These are phyloP conservation scores for Euclidium syriacum DNA, from an alignment of 345 rosid genomes.

Conservation along the genomic window DNA sequence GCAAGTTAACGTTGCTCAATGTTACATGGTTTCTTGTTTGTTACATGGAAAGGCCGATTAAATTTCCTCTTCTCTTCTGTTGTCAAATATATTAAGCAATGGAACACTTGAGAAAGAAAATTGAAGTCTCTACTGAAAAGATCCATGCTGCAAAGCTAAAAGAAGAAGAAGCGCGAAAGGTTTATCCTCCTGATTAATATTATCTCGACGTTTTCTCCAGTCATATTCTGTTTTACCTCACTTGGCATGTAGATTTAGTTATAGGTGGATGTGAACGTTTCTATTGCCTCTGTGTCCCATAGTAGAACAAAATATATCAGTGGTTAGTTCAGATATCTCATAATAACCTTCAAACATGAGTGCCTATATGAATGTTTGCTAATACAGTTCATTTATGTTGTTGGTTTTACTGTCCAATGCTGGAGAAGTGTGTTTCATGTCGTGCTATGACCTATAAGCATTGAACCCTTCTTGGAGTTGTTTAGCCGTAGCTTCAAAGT, in stretches of 20 bases:
- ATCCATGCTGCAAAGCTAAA: constrained; percentile 62
- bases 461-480: background rate
- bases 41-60: constrained; percentile 10
- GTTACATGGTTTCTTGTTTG: background rate
- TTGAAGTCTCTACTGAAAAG: constrained; percentile 69
- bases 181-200: constrained; percentile 29
- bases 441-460: background rate
- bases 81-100: constrained; percentile 44
- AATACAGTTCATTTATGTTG: background rate
- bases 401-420: background rate
- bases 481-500: background rate
- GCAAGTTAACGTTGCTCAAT: constrained; percentile 2
- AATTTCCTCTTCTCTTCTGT: constrained; percentile 21
- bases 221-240: background rate
- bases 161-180: constrained; percentile 82
- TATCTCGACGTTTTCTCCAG: background rate
- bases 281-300: background rate
- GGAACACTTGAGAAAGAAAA: constrained; percentile 85
- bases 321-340: background rate
- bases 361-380: background rate
- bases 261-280: background rate
- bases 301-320: background rate
- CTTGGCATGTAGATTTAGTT: background rate
- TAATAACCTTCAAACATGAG: background rate
- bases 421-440: background rate